A percentile compares a stretch with the other conserved stretches of the same genome.
Evolutionary conservation across 768 basidiomycete genomes (phyloP).

Genomic region (Rhizopogon sp.): DNA sequence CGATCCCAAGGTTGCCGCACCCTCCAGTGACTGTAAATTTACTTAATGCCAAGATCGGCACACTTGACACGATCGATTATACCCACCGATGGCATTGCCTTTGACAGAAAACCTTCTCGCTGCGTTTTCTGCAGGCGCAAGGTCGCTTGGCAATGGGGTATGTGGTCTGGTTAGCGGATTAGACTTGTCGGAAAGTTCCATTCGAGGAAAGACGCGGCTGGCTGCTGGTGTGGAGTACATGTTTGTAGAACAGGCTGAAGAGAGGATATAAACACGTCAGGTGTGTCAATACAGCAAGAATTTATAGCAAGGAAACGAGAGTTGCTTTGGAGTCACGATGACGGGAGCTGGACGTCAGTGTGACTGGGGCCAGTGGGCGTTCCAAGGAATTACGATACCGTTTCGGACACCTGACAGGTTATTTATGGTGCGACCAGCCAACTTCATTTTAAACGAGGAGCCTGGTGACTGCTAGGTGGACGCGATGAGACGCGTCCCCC

Average conservation of each 20-base stretch:
- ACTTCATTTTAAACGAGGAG: no score
- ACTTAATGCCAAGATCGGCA: not conserved
- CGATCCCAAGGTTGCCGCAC: conserved; percentile 34
- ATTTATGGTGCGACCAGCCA: no score
- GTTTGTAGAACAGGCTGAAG: not conserved
- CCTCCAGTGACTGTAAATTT: conserved; percentile 36
- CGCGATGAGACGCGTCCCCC: no score
- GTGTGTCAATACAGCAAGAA: not conserved
- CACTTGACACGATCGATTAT: not conserved
- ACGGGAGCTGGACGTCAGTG: no score
- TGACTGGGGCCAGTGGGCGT: no score
- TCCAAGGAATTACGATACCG: no score
- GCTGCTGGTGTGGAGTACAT: conserved; percentile 7
- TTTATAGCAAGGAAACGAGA: not conserved
- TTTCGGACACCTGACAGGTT: no score
- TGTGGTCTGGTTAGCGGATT: conserved; percentile 29
- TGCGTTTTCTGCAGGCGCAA: conserved; percentile 23
- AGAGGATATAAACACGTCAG: not conserved
- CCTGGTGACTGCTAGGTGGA: no score
- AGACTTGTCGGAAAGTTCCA: conserved; percentile 26
- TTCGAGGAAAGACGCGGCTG: conserved; percentile 25
- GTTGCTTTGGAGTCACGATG: no score
- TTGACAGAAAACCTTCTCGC: conserved; percentile 29
- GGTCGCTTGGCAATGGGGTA: conserved; percentile 11
- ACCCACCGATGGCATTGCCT: conserved; percentile 38